A percentile compares a stretch with the other conserved stretches of the same genome.
These are phyloP conservation scores for Sabuloglossum arenarium DNA, from an alignment of 495 filamentous ascomycete genomes.

Conservation along the genomic window DNA sequence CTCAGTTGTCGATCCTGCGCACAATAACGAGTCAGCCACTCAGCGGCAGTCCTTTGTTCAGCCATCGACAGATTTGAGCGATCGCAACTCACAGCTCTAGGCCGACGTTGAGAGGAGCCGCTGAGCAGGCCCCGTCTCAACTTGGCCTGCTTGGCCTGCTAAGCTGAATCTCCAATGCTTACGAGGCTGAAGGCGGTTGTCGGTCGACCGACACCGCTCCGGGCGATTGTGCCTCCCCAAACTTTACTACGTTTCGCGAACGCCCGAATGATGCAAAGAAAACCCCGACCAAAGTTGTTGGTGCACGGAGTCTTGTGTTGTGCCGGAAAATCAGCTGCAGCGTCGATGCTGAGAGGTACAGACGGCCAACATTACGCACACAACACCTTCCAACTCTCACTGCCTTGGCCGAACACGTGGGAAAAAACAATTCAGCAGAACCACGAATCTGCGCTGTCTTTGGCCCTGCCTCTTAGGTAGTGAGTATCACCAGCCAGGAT, in stretches of 20 bases:
- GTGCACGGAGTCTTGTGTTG: neutral
- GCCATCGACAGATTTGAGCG: neutral
- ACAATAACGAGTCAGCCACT: neutral
- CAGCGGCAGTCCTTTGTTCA: neutral
- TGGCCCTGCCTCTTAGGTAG: no score
- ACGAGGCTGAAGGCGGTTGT: neutral
- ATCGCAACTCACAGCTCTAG: neutral
- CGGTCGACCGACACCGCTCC: neutral
- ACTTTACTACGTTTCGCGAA: neutral
- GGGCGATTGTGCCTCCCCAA: neutral
- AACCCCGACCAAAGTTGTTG: neutral
- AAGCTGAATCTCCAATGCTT: neutral
- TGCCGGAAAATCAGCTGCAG: neutral
- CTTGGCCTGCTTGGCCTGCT: neutral
- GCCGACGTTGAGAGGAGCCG: neutral
- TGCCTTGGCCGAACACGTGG: neutral
- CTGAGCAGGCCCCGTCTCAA: neutral
- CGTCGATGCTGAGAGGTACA: neutral
- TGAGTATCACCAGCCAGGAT: no score
- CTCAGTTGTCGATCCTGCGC: neutral
- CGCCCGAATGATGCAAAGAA: neutral
- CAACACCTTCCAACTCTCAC: neutral
- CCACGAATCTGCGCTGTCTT: no score
- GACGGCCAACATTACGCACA: neutral
- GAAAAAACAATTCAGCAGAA: neutral